Evolutionary conservation across 208 protist genomes (phyloP), one percentile per base, ranked within the genome.

Genomic region (Angomonas ambiguus): DNA sequence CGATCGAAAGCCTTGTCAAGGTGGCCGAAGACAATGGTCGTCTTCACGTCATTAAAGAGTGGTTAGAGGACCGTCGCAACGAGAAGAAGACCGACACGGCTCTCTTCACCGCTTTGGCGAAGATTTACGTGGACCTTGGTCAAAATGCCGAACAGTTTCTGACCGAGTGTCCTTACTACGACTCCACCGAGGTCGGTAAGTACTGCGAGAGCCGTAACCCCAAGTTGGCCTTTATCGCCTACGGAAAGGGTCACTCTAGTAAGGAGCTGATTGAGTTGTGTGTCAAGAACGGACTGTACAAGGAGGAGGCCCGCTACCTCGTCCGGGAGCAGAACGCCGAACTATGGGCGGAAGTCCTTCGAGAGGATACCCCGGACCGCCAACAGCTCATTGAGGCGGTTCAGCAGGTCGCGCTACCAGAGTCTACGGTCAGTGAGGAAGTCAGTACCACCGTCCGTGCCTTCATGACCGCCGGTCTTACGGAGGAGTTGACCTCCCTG

Each of bases 141-240:
- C 88, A 98, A 59, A 93, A 86, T 62, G 81, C 97, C 34, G 97
- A 99, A 76, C 67, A 97, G 34, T 99, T 99, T 84, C 90, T 99
- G 5, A 56, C 71, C 16, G 78, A 94, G 62, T 99, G 99, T 82
- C 85, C 92, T 51, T 99, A 97, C 81, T 99, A 99, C 80, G 97
- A 99, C 78, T 70, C 80, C 57, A 33, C 77, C 32, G 87, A 96
- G 30, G 88, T 99, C 53, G 98, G 98, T 57, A 94, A 95, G 76
- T 99, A 99, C 88, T 99, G 98, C 83, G 98, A 99, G 82, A 99
- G 98, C 71, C 91, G 98, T 62, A 98, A 99, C 76, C 98, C 98
- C 32, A 94, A 99, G 69, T 81, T 99, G 13, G 95, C 98, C 2
- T 98, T 98, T 80, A 78, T 99, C 55, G 95, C 94, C 30, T 99